Base-by-base conservation (phyloP, 352 stramenopile species). In the Globisporangium alternatum region DNA sequence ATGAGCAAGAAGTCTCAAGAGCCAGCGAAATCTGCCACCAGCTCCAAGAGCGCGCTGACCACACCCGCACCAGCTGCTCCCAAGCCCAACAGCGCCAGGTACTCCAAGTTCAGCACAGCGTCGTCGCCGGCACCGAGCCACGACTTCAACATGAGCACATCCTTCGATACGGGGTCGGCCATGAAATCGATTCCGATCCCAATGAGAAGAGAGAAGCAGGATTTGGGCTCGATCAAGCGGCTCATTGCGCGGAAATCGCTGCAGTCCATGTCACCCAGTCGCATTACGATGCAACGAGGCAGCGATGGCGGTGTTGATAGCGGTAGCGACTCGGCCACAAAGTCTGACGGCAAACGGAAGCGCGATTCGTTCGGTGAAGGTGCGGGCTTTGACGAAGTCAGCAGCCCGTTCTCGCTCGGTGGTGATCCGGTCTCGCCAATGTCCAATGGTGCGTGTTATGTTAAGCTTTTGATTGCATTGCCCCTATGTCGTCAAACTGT, bases 381-480 rank as follows among this genome's bases (percentile, higher is more conserved):
- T 28, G 35, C 21, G 5, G 77, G 77, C n/a, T 89, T 82, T 62
- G 68, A 70, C 41, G 71, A 69, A n/a, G 64, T 67, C 28, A 54
- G 49, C 9, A 90, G 80, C 15, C 84, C 84, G 17, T 90, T 93
- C 61, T 77, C 78, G 0, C 73, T 87, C 52, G 73, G 88, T 31
- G 79, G 86, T 8, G 79, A 70, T 4, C 60, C 77, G n/a, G 52
- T 91, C n/a, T 90, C 81, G 0, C 84, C 84, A 3, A 35, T 93
- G 1, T 91, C 82, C 0, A 89, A 91, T 56, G 71, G 79, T 88
- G 67, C 39, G 72, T 64, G 31, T n/a, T 60, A 28, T n/a, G 21
- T 19, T 45, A 54, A 44, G 10, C 19, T 56, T 17, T 59, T 60
- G 41, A 17, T 4, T 3, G 13, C 56, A 12, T 39, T 56, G 13